phyloP scores from a whole-genome alignment of 176 grass and related monocot genomes.

The Carex littledalei region DNA sequence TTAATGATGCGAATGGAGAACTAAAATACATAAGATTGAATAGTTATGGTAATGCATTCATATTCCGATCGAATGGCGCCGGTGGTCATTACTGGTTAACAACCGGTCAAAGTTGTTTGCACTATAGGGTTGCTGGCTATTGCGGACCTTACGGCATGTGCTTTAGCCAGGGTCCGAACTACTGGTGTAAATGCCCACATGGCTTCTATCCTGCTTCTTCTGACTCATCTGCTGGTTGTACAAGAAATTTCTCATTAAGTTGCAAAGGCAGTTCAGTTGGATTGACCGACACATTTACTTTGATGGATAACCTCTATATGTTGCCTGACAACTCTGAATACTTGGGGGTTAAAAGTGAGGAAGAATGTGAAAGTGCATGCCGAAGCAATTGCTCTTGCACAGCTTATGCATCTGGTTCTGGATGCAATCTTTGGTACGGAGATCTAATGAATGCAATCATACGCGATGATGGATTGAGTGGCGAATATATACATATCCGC shows the following conservation, averaged over 20 bases:
- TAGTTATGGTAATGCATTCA: not conserved
- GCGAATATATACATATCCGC: slow-evolving; percentile 12
- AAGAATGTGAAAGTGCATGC: slow-evolving; percentile 33
- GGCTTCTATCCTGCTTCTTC: slow-evolving; percentile 27
- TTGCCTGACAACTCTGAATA: slow-evolving; percentile 25
- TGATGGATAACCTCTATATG: slow-evolving; percentile 13
- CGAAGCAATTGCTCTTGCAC: slow-evolving; percentile 44
- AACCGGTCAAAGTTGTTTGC: too few relatives aligned
- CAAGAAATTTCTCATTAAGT: slow-evolving; percentile 32
- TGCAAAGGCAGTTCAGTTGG: slow-evolving; percentile 16
- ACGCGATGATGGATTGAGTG: not conserved
- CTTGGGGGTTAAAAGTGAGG: not conserved
- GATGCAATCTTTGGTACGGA: slow-evolving; percentile 34
- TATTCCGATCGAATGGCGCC: too few relatives aligned
- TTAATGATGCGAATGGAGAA: not conserved
- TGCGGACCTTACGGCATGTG: too few relatives aligned
- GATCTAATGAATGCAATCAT: slow-evolving; percentile 25
- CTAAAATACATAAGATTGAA: not conserved
- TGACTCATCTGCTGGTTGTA: slow-evolving; percentile 20
- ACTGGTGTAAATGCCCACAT: slow-evolving; percentile 23
- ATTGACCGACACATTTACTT: slow-evolving; percentile 14
- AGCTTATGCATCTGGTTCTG: slow-evolving; percentile 24
- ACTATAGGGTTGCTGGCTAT: too few relatives aligned
- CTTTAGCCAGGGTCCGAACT: too few relatives aligned
- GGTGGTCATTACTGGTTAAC: too few relatives aligned